Percentiles rank a stretch among this genome's conserved stretches.
These are phyloP conservation scores for Limonium bicolor DNA, from an alignment of 148 eudicot genomes.

Conservation along the genomic window DNA sequence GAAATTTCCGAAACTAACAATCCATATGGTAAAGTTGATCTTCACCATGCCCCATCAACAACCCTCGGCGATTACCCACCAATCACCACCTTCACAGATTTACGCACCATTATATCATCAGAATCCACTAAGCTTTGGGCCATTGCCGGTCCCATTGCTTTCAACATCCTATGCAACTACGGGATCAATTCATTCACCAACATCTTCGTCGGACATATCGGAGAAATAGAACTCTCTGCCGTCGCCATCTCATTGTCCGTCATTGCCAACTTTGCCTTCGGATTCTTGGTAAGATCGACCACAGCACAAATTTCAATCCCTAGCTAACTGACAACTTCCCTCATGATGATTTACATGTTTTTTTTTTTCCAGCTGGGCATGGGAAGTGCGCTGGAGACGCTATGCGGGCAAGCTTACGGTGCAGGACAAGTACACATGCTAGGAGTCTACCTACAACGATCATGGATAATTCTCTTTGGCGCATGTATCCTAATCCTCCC, in stretches of 20 bases:
- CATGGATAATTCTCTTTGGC: constrained; percentile 57
- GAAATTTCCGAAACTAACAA: too few relatives aligned
- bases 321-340: not conserved
- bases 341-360: not conserved
- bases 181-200: constrained; percentile 79
- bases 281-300: constrained; percentile 75
- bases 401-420: constrained; percentile 92
- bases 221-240: constrained; percentile 79
- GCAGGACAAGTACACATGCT: constrained; percentile 82
- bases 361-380: constrained; percentile 55
- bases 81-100: constrained; percentile 20
- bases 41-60: too few relatives aligned
- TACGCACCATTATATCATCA: constrained; percentile 15
- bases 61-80: constrained; percentile 41
- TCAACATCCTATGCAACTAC: constrained; percentile 84
- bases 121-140: constrained; percentile 64
- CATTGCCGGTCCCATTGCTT: constrained; percentile 86
- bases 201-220: constrained; percentile 89
- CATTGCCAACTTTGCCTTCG: constrained; percentile 71
- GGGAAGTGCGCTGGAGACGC: constrained; percentile 91
- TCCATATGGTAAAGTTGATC: too few relatives aligned
- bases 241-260: constrained; percentile 84
- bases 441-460: constrained; percentile 90
- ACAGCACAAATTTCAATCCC: too few relatives aligned
- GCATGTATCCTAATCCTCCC: constrained; percentile 52